Percentiles rank a stretch among this genome's conserved stretches.
phyloP scores from a whole-genome alignment of 2,329 filamentous ascomycete species.

The Endothia cerciana region DNA sequence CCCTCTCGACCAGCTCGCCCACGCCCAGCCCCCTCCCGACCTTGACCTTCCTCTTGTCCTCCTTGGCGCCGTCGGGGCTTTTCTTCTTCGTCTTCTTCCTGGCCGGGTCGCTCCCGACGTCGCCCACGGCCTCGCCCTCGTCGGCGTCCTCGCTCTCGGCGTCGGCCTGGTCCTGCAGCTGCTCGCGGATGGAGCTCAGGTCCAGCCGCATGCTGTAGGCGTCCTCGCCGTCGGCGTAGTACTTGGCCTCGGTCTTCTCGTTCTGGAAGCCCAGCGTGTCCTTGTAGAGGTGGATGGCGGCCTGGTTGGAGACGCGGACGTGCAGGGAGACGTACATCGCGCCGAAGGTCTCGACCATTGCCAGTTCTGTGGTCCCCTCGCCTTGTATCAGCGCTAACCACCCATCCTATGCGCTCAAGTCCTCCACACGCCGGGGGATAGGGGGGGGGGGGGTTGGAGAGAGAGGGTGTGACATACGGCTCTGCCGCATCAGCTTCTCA shows the following conservation, averaged over 20 bases:
- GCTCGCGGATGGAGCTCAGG: constrained; percentile 63
- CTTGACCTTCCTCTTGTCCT: constrained; percentile 80
- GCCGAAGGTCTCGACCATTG: constrained; percentile 94
- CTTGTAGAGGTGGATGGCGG: constrained; percentile 89
- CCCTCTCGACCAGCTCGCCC: constrained; percentile 74
- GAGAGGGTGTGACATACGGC: constrained; percentile 71
- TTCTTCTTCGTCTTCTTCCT: constrained; percentile 39
- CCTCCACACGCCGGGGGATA: background rate
- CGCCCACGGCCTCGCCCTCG: constrained; percentile 73
- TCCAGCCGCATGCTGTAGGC: constrained; percentile 94
- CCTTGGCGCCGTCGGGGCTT: constrained; percentile 40
- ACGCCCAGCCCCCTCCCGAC: constrained; percentile 82
- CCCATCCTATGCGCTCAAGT: background rate
- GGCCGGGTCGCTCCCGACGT: constrained; percentile 57
- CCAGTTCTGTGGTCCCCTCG: constrained; percentile 65
- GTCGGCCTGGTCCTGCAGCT: constrained; percentile 49
- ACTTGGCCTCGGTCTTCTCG: constrained; percentile 84
- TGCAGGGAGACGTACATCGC: constrained; percentile 94
- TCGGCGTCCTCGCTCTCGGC: constrained; percentile 47
- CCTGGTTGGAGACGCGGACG: constrained; percentile 91
- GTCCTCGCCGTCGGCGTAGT: constrained; percentile 98
- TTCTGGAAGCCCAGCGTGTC: constrained; percentile 88
- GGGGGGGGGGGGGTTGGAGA: no score
- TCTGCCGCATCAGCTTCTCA: constrained; percentile 97
- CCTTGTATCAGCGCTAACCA: background rate